Evolutionary conservation across 2,329 filamentous ascomycete genomes (phyloP).

Genomic region (Leptosphaerulina australis): DNA sequence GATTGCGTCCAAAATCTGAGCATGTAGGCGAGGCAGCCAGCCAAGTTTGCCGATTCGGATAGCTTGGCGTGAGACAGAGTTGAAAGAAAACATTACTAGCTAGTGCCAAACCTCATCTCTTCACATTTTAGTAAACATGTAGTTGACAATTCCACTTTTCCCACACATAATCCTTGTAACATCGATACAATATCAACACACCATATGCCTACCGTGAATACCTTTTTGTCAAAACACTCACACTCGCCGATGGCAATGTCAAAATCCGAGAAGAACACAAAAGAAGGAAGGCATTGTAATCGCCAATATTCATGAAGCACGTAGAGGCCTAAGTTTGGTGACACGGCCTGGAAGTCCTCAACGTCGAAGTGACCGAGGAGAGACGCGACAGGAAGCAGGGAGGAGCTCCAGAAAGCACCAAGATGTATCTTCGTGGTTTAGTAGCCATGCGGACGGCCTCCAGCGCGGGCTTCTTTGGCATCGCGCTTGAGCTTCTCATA

Average conservation of each 20-base stretch:
- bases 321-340: background rate
- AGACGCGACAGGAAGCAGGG: background rate
- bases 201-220: background rate
- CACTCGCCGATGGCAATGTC: background rate
- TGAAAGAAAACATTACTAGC: no score
- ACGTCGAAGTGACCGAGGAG: background rate
- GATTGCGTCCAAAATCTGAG: background rate
- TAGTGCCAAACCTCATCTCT: no score
- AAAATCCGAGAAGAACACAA: background rate
- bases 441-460: slow-evolving; percentile 28
- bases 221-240: background rate
- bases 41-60: slow-evolving; percentile 2
- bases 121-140: background rate
- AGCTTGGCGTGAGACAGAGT: slow-evolving; percentile 1
- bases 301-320: background rate
- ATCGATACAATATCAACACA: background rate
- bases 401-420: background rate
- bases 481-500: slow-evolving; percentile 30
- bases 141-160: background rate
- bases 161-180: background rate
- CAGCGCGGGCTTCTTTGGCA: slow-evolving; percentile 26
- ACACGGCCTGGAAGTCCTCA: background rate
- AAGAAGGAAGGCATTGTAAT: background rate
- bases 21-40: slow-evolving; percentile 6
- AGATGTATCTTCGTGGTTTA: background rate